Evolutionary conservation across 116 monocot genomes (phyloP), one percentile per base, ranked within the genome.

Genomic region (Thalassia testudinum): DNA sequence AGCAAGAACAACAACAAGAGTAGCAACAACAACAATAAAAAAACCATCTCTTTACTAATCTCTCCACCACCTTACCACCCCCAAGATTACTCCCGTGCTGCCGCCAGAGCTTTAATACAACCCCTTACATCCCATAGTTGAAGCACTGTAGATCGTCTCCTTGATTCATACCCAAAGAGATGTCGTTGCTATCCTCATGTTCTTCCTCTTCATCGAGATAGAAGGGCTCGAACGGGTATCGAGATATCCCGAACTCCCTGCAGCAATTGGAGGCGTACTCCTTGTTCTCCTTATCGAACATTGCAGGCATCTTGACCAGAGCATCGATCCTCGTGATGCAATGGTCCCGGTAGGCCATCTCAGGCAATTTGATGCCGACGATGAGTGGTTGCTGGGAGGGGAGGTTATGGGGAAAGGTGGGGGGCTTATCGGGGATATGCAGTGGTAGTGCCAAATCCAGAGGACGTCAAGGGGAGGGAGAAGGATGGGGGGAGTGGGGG

Each of bases 401-500:
- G n/a, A n/a, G n/a, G n/a, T n/a, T n/a, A n/a, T n/a, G n/a, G n/a
- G n/a, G n/a, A n/a, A n/a, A n/a, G n/a, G n/a, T n/a, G n/a, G 14
- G 11, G 40, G 5, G 40, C 60, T 54, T 62, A 80, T 78, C 37
- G 78, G 87, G 45, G 50, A 34, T 18, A 93, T 63, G 62, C 87
- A 75, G 69, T 93, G 87, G 71, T 78, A 93, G 71, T 81, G 81
- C 93, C n/a, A n/a, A n/a, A n/a, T n/a, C n/a, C n/a, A n/a, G n/a
- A n/a, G n/a, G n/a, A n/a, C n/a, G n/a, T n/a, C n/a, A n/a, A n/a
- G n/a, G n/a, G n/a, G n/a, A n/a, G n/a, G n/a, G n/a, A n/a, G n/a
- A n/a, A n/a, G n/a, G n/a, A n/a, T n/a, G n/a, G n/a, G n/a, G n/a
- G n/a, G n/a, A n/a, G n/a, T n/a, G n/a, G n/a, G n/a, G n/a, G 75